Conservation (phyloP, 2,329 filamentous ascomycete species). For the Hypomyces rosellus region DNA sequence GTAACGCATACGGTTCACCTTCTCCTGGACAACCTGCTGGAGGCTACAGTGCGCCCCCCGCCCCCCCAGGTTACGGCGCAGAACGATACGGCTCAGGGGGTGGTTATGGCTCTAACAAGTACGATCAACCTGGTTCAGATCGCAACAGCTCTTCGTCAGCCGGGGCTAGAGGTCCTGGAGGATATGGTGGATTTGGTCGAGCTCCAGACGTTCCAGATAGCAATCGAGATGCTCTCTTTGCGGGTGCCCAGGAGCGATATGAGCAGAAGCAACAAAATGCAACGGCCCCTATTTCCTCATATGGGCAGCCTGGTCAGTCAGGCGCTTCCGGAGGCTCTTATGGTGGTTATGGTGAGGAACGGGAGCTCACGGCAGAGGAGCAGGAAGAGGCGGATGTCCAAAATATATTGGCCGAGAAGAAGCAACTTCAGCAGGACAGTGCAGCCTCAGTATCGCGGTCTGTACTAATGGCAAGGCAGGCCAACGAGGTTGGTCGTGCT, state of each 20-base stretch:
- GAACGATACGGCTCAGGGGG: conserved; percentile 46
- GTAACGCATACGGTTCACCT: conserved; percentile 13
- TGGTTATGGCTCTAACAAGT: conserved; percentile 49
- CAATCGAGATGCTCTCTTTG: conserved; percentile 58
- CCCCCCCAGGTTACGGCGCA: conserved; percentile 42
- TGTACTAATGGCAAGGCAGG: conserved; percentile 38
- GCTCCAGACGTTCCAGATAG: conserved; percentile 39
- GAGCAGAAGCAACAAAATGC: conserved; percentile 31
- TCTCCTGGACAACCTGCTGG: conserved; percentile 1
- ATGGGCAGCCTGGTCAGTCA: conserved; percentile 21
- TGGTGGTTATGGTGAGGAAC: conserved; percentile 58
- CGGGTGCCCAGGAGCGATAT: conserved; percentile 46
- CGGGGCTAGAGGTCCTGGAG: conserved; percentile 43
- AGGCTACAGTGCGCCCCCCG: conserved; percentile 18
- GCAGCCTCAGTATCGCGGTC: conserved; percentile 33
- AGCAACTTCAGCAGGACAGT: conserved; percentile 73
- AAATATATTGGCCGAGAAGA: conserved; percentile 45
- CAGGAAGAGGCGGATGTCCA: conserved; percentile 67
- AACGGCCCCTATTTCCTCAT: conserved; percentile 14
- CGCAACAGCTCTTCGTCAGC: conserved; percentile 22
- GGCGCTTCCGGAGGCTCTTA: conserved; percentile 27
- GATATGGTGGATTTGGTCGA: conserved; percentile 55
- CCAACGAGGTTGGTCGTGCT: conserved; percentile 53
- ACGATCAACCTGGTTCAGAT: conserved; percentile 34
- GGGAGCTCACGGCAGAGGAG: conserved; percentile 76